Percentiles rank a stretch among this genome's conserved stretches.
These are phyloP conservation scores for Wickerhamomyces ciferrii DNA, from an alignment of 805 yeast species.

Conservation along the genomic window DNA sequence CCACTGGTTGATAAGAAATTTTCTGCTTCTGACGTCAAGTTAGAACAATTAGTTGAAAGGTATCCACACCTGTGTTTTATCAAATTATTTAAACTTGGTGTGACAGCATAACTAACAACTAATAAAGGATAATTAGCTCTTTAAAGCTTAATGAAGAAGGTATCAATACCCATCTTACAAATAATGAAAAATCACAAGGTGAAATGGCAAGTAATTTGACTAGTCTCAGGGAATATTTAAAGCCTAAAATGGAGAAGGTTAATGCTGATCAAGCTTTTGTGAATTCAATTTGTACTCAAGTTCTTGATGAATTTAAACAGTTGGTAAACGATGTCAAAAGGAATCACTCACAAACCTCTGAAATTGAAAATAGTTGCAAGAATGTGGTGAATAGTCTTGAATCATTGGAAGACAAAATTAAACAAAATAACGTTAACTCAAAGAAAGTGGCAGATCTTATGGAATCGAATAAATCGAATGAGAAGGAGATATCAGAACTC, in stretches of 20 bases:
- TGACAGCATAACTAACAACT: background rate
- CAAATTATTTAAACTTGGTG: constrained; percentile 12
- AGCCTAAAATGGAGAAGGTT: background rate
- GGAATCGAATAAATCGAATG: background rate
- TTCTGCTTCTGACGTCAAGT: background rate
- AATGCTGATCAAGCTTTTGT: background rate
- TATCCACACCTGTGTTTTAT: constrained; percentile 17
- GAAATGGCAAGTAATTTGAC: background rate
- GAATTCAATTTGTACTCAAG: background rate
- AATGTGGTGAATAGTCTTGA: background rate
- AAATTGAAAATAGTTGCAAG: background rate
- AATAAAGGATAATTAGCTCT: background rate
- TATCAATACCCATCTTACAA: background rate
- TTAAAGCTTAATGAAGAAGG: background rate
- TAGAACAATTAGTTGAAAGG: constrained; percentile 1
- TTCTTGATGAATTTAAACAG: background rate
- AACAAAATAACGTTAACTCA: background rate
- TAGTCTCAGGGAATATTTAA: constrained; percentile 1
- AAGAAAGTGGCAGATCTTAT: background rate
- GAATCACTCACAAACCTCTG: background rate
- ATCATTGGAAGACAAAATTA: background rate
- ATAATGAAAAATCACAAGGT: background rate
- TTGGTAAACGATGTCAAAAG: background rate
- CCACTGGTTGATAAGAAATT: background rate
- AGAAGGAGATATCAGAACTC: background rate